Conservation (phyloP, 306 rosid species). For the Prunus campanulata region DNA sequence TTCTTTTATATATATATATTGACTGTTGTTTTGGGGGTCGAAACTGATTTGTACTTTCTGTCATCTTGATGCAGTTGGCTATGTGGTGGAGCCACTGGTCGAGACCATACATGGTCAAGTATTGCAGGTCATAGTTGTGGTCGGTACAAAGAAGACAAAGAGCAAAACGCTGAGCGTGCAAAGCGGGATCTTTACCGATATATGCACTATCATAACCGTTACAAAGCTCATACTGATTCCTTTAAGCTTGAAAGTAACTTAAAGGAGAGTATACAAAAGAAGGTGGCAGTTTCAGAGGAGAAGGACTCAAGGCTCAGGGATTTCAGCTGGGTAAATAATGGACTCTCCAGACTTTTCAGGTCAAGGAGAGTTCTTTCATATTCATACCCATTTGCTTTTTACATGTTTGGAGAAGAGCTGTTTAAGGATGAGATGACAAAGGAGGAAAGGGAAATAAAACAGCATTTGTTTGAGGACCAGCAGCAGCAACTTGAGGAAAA, state of each 20-base stretch:
- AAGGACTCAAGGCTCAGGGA: conserved; percentile 60
- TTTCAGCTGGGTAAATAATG: conserved; percentile 84
- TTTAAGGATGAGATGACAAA: conserved; percentile 75
- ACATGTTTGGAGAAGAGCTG: conserved; percentile 94
- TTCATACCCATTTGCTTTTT: conserved; percentile 95
- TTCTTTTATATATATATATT: not conserved
- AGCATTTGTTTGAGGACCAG: conserved; percentile 94
- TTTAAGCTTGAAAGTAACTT: conserved; percentile 82
- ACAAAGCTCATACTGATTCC: conserved; percentile 97
- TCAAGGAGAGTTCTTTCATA: conserved; percentile 95
- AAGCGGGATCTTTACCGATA: conserved; percentile 79
- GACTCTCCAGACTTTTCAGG: conserved; percentile 80
- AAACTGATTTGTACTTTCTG: conserved; percentile 1
- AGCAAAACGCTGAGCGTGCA: conserved; percentile 74
- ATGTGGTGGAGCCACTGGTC: conserved; percentile 94
- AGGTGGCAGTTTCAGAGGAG: conserved; percentile 63
- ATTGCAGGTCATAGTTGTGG: conserved; percentile 97
- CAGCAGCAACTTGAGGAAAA: conserved; percentile 95
- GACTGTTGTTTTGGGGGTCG: not conserved
- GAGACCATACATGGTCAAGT: conserved; percentile 82
- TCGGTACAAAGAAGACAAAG: conserved; percentile 66
- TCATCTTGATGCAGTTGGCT: conserved; percentile 79
- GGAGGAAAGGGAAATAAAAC: conserved; percentile 68
- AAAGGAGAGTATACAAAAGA: conserved; percentile 61
- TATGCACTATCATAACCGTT: conserved; percentile 89